Base-by-base conservation (phyloP, 179 eudicot species). In the Corrigiola litoralis region DNA sequence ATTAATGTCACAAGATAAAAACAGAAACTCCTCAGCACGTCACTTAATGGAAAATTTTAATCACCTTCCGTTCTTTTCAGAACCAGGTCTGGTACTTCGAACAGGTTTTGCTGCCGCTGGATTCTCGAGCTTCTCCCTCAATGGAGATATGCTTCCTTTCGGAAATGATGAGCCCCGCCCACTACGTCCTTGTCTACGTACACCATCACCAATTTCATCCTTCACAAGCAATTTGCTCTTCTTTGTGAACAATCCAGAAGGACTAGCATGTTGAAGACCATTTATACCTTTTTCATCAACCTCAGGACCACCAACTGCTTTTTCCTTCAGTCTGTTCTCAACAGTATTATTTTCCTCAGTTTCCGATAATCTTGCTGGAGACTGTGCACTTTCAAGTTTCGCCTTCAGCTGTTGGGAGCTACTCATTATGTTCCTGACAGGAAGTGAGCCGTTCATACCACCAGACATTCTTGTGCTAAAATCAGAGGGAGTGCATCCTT, bases 11-110 rank as follows among this genome's bases (percentile, higher is more conserved):
- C 17, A 52, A 56, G 18, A 52, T 37, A 71, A 65, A 25, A 51
- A 2, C 0, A 47, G 8, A 44, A 49, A 23, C 23, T 48, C 27
- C 58, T 61, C 37, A 28, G 6, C 24, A 51, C 58, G 18, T 20
- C 32, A 61, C 41, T 38, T 24, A 45, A 55, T 17, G 36, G 33
- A 42, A 57, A 38, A 13, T 29, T 36, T n/a, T 36, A 61, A 32
- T 67, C 57, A 90, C 98, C 98, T 92, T 80, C 87, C 92, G 76
- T 58, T 82, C 85, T 92, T 92, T 33, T 92, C 96, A 66, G 86
- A 81, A 64, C 83, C 82, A 68, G 90, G 84, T 80, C 76, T 81
- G 33, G 71, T 29, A 65, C 71, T 79, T 34, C 92, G 79, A 28
- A 76, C 70, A 59, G 95, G 96, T 67, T 90, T 90, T 37, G 70